phyloP scores from a whole-genome alignment of 169 alveolate species.

The Eimeria tenella region DNA sequence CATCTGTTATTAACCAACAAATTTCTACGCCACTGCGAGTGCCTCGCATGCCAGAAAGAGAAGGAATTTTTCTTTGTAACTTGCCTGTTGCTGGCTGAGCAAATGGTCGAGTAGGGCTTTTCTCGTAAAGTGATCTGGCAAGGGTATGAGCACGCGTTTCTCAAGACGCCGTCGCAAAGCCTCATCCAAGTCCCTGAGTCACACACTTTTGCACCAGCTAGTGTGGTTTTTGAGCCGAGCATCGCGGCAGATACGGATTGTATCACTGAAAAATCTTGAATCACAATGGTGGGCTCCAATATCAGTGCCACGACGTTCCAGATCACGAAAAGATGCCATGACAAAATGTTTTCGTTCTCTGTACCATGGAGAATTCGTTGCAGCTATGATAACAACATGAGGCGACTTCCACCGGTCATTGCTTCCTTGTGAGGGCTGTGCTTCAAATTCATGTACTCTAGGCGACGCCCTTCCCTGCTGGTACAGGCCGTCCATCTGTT shows the following conservation, averaged over 20 bases:
- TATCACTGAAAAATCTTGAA: too few relatives aligned
- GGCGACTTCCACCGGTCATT: not conserved
- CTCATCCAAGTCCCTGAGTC: conserved; percentile 96
- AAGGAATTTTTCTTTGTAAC: not conserved
- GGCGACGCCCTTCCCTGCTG: not conserved
- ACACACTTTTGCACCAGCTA: not conserved
- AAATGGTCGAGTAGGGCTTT: conserved; percentile 42
- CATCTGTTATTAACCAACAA: too few relatives aligned
- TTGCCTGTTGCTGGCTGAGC: conserved; percentile 42
- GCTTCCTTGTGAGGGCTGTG: not conserved
- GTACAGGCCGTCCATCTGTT: conserved; percentile 94
- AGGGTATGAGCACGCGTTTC: conserved; percentile 92
- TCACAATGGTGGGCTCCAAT: too few relatives aligned
- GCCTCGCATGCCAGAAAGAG: too few relatives aligned
- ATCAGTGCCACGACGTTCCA: too few relatives aligned
- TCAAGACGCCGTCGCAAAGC: conserved; percentile 96
- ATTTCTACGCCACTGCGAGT: too few relatives aligned
- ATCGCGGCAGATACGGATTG: too few relatives aligned
- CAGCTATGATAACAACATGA: conserved; percentile 82
- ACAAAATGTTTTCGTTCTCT: not conserved
- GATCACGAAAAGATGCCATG: too few relatives aligned
- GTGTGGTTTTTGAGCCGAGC: too few relatives aligned
- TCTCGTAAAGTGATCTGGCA: conserved; percentile 85
- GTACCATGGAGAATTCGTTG: conserved; percentile 81
- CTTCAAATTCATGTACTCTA: not conserved